Evolutionary conservation across 306 rosid genomes (phyloP).

Genomic region (Cucurbita maxima): DNA sequence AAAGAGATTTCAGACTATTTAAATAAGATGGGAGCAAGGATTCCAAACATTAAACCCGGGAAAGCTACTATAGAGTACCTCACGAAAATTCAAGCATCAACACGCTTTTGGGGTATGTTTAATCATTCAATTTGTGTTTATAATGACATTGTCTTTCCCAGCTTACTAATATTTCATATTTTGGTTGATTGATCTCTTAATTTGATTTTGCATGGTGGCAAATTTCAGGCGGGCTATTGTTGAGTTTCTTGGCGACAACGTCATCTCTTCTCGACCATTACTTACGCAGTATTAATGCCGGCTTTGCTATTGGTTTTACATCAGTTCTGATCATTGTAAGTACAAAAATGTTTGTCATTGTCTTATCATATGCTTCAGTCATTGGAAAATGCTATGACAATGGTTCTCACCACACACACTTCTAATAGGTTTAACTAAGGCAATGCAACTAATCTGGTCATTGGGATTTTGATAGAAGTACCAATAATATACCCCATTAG

Average conservation of each 20-base stretch:
- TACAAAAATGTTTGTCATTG: slow-evolving; percentile 2
- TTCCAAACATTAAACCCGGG: slow-evolving; percentile 88
- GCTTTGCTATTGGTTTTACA: slow-evolving; percentile 89
- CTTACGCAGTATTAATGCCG: slow-evolving; percentile 72
- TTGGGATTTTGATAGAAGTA: not conserved
- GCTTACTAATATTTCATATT: not conserved
- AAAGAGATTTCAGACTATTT: slow-evolving; percentile 97
- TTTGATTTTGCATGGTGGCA: slow-evolving; percentile 8
- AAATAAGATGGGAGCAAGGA: slow-evolving; percentile 98
- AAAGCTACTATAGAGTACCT: slow-evolving; percentile 93
- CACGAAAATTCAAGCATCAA: slow-evolving; percentile 88
- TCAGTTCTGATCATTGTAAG: slow-evolving; percentile 90
- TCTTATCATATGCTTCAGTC: not conserved
- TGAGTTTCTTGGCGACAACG: slow-evolving; percentile 80
- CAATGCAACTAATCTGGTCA: not conserved
- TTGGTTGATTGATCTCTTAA: slow-evolving; percentile 3
- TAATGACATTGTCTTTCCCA: not conserved
- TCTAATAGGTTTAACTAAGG: not conserved
- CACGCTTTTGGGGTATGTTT: slow-evolving; percentile 89
- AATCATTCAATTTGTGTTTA: slow-evolving; percentile 8
- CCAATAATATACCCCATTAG: not conserved
- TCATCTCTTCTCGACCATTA: slow-evolving; percentile 83
- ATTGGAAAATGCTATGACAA: not conserved
- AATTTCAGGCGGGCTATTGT: slow-evolving; percentile 67
- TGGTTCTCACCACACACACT: not conserved